Percentiles rank a stretch among this genome's conserved stretches.
These are phyloP conservation scores for Annona cherimola DNA, from an alignment of 164 flowering plant genomes.

Conservation along the genomic window DNA sequence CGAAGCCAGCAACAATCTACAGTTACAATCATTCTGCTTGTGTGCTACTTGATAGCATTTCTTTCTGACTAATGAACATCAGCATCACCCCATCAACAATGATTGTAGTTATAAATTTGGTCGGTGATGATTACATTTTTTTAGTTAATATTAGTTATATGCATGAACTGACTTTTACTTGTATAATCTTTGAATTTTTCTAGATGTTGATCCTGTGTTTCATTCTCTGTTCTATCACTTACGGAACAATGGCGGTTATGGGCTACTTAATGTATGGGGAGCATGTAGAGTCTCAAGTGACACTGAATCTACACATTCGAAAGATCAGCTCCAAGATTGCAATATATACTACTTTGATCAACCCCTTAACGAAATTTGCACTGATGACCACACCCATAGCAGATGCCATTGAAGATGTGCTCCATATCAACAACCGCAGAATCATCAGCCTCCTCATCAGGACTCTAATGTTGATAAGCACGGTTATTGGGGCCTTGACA, in stretches of 20 bases:
- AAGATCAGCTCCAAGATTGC: constrained; percentile 59
- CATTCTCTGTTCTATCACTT: constrained; percentile 39
- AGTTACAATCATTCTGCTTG: not conserved
- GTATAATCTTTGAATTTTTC: not conserved
- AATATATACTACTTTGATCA: constrained; percentile 63
- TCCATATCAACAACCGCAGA: constrained; percentile 21
- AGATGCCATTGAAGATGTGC: constrained; percentile 32
- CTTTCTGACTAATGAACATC: not conserved
- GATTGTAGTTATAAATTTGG: not conserved
- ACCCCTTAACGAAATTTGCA: constrained; percentile 69
- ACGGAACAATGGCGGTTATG: constrained; percentile 58
- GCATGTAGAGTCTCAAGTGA: constrained; percentile 55
- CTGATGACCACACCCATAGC: constrained; percentile 61
- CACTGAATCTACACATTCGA: constrained; percentile 53
- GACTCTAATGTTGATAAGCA: constrained; percentile 38
- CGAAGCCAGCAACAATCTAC: not conserved
- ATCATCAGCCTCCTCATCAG: constrained; percentile 33
- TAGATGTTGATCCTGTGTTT: constrained; percentile 71
- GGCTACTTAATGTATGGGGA: constrained; percentile 84
- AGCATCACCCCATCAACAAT: not conserved
- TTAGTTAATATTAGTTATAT: no score
- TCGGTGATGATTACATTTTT: not conserved
- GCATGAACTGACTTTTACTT: not conserved
- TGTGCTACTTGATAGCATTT: not conserved
- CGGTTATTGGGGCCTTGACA: constrained; percentile 37